Evolutionary conservation across 176 grass and related monocot genomes (phyloP).

Genomic region (Rhynchospora pubera): DNA sequence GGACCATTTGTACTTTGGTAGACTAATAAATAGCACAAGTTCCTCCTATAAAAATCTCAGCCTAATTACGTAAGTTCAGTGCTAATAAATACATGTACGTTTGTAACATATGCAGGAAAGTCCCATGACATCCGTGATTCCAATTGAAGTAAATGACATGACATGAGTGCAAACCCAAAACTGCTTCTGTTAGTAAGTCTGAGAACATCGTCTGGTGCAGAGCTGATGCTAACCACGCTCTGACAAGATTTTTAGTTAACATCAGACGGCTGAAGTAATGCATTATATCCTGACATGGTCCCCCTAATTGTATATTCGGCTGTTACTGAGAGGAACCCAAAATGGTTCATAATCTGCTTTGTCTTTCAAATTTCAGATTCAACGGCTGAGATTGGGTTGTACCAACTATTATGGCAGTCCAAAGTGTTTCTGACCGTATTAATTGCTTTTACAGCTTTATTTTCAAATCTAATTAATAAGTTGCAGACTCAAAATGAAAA

Average conservation of each 20-base stretch:
- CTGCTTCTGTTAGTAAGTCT: neutral
- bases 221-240: neutral
- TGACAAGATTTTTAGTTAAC: constrained; percentile 3
- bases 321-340: neutral
- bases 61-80: neutral
- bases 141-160: neutral
- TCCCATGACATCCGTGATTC: neutral
- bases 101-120: neutral
- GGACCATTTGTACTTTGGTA: neutral
- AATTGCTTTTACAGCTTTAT: no score
- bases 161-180: neutral
- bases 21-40: neutral
- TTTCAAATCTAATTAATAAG: no score
- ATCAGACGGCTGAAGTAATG: neutral
- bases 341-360: neutral
- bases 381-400: no score
- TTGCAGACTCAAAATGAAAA: no score
- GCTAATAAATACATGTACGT: neutral
- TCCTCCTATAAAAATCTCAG: neutral
- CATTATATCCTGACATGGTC: neutral
- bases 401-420: no score
- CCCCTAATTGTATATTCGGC: neutral
- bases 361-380: neutral
- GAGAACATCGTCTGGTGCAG: neutral
- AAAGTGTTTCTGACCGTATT: no score